These are phyloP conservation scores for Tetrahymena borealis DNA, from an alignment of 73 alveolate genomes.

Conservation along the genomic window DNA sequence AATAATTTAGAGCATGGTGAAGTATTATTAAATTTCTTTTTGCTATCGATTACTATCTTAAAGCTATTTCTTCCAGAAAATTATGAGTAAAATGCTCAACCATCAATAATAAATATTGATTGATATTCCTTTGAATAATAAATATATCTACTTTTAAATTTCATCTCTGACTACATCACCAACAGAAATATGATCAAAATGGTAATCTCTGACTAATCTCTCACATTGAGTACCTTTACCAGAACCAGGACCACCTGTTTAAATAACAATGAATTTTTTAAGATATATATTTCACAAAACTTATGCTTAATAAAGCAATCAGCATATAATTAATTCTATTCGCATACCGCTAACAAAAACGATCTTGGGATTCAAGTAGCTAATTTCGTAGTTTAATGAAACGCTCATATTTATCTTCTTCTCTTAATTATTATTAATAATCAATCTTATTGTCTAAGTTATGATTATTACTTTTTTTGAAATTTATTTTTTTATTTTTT, in stretches of 20 bases:
- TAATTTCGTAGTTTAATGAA: not conserved
- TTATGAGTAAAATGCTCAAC: too few relatives aligned
- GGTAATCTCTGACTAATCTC: conserved; percentile 60
- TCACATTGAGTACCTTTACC: conserved; percentile 95
- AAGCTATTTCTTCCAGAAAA: too few relatives aligned
- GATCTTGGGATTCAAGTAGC: not conserved
- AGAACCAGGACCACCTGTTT: conserved; percentile 84
- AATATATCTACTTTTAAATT: conserved; percentile 8
- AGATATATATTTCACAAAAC: not conserved
- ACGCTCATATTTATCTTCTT: not conserved
- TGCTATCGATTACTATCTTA: too few relatives aligned
- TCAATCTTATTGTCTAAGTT: not conserved
- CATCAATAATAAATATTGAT: too few relatives aligned
- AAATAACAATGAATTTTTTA: not conserved
- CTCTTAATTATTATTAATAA: not conserved
- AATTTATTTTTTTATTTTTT: not conserved
- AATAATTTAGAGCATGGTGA: too few relatives aligned
- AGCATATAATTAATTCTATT: not conserved
- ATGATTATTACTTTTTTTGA: not conserved
- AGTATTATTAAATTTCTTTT: too few relatives aligned
- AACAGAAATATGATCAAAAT: conserved; percentile 64
- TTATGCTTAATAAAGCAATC: too few relatives aligned
- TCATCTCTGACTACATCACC: conserved; percentile 79
- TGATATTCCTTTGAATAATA: not conserved
- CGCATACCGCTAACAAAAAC: not conserved